A percentile compares a stretch with the other conserved stretches of the same genome.
These are phyloP conservation scores for Exophiala sp. DNA, from an alignment of 2,329 filamentous ascomycete species.

Conservation along the genomic window DNA sequence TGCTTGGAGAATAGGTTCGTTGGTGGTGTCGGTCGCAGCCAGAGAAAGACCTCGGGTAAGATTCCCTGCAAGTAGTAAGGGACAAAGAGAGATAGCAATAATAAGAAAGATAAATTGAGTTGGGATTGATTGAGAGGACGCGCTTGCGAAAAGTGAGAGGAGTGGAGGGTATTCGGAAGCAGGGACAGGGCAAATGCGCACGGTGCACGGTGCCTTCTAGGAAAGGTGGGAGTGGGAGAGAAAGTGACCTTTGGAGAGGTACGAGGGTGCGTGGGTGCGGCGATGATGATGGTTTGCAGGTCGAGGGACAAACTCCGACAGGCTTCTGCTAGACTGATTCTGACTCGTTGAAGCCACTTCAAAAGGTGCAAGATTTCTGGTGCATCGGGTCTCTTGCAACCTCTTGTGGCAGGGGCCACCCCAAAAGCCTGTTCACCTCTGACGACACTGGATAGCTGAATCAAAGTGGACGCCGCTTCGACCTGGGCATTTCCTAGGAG, in stretches of 20 bases:
- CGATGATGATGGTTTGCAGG: neutral
- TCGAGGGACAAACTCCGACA: neutral
- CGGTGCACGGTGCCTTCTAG: neutral
- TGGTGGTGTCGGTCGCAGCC: neutral
- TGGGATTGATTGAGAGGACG: neutral
- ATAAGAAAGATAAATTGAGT: neutral
- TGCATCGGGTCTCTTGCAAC: neutral
- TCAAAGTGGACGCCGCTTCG: too few species aligned
- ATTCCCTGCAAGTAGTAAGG: neutral
- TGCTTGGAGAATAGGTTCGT: neutral
- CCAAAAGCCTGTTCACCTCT: neutral
- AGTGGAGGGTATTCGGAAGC: neutral
- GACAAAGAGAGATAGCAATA: neutral
- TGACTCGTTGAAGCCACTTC: neutral
- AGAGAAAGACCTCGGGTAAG: neutral
- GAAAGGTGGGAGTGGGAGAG: neutral
- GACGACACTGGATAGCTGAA: neutral
- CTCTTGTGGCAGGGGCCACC: too few species aligned
- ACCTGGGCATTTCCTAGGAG: too few species aligned
- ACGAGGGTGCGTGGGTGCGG: neutral
- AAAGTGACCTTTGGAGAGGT: neutral
- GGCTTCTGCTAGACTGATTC: too few species aligned
- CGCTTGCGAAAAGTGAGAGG: neutral
- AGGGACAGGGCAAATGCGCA: neutral
- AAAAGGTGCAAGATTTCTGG: conserved; percentile 1